Conservation (phyloP, 2,329 filamentous ascomycete genomes). For the Sphaerulina populicola region DNA sequence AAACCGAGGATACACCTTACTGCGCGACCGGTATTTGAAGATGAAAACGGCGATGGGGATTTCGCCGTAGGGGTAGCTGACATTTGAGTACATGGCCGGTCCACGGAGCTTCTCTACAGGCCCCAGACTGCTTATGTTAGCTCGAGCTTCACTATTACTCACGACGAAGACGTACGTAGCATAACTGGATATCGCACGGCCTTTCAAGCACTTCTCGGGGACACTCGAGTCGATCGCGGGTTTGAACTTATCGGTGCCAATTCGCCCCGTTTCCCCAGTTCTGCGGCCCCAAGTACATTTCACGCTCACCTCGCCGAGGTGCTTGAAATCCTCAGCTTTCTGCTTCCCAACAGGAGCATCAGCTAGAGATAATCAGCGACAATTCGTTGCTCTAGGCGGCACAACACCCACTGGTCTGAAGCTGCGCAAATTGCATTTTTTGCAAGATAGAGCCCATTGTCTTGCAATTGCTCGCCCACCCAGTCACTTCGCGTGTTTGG, state of each 20-base stretch:
- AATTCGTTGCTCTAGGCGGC: neutral
- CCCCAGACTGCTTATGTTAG: constrained; percentile 6
- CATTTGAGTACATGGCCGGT: neutral
- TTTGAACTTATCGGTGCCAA: too few relatives aligned
- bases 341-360: constrained; percentile 7
- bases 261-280: too few relatives aligned
- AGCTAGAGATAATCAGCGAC: constrained; percentile 1
- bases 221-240: constrained; percentile 3
- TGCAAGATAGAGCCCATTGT: too few relatives aligned
- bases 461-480: too few relatives aligned
- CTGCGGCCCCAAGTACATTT: too few relatives aligned
- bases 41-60: constrained; percentile 18
- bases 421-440: constrained; percentile 16
- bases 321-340: constrained; percentile 7
- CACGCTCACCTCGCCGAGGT: too few relatives aligned
- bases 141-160: too few relatives aligned
- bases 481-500: neutral
- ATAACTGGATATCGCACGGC: constrained; percentile 23
- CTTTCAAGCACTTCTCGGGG: constrained; percentile 26
- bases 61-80: too few relatives aligned
- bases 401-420: constrained; percentile 15
- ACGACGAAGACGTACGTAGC: constrained; percentile 16
- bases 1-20: constrained; percentile 12
- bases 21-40: constrained; percentile 27
- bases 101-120: neutral